Conservation (phyloP, 805 yeast species). For the Cyberlindnera japonica region DNA sequence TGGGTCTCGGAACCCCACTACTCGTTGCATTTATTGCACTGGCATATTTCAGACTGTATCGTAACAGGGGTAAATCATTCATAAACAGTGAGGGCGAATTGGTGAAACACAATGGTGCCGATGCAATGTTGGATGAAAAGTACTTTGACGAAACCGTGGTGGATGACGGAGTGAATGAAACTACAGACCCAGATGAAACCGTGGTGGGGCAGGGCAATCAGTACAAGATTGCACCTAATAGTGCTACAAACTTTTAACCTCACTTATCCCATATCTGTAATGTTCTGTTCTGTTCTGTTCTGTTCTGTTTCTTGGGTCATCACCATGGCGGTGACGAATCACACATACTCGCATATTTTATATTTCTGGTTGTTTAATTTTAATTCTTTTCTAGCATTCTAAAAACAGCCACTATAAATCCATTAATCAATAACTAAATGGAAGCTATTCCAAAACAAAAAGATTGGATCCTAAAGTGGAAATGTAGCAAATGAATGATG, state of each 20-base stretch:
- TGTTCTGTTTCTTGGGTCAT: too few relatives aligned
- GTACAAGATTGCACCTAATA: conserved; percentile 10
- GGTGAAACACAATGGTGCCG: conserved; percentile 17
- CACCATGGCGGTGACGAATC: too few relatives aligned
- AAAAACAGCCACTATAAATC: too few relatives aligned
- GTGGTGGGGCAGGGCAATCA: conserved; percentile 12
- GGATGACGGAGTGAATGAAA: conserved; percentile 8
- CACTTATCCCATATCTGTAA: too few relatives aligned
- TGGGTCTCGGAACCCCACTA: conserved; percentile 34
- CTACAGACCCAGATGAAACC: conserved; percentile 13
- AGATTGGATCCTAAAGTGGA: too few relatives aligned
- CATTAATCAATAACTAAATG: too few relatives aligned
- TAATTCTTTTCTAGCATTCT: too few relatives aligned
- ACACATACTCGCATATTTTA: too few relatives aligned
- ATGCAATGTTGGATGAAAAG: conserved; percentile 28
- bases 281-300: too few relatives aligned
- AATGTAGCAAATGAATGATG: too few relatives aligned
- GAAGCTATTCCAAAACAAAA: too few relatives aligned
- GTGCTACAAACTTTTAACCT: conserved; percentile 15
- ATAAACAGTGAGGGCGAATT: conserved; percentile 29
- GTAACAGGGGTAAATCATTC: conserved; percentile 16
- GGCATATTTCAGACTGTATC: conserved; percentile 9
- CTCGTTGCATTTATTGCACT: conserved; percentile 4
- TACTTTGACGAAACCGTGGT: conserved; percentile 27
- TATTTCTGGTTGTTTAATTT: too few relatives aligned